Percentiles rank a stretch among this genome's conserved stretches.
phyloP scores from a whole-genome alignment of 345 rosid genomes.

The Gossypioides kirkii region DNA sequence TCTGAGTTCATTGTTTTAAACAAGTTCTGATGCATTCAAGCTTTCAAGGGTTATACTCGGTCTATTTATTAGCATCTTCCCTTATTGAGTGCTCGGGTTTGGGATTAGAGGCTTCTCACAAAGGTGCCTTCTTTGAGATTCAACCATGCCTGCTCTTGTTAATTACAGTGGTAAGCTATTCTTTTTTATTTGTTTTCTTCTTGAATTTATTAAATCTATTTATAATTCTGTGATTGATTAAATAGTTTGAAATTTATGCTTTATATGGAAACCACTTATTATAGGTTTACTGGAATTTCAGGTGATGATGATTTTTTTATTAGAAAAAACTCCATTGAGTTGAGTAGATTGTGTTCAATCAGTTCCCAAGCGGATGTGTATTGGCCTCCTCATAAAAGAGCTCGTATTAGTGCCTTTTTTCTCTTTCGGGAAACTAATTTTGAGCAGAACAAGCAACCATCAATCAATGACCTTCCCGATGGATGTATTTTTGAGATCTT shows the following conservation, averaged over 20 bases:
- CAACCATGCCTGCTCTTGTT: slow-evolving; percentile 63
- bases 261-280: slow-evolving; percentile 7
- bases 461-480: slow-evolving; percentile 60
- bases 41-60: slow-evolving; percentile 20
- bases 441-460: slow-evolving; percentile 34
- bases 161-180: slow-evolving; percentile 46
- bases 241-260: background rate
- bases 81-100: slow-evolving; percentile 8
- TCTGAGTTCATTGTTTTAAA: slow-evolving; percentile 11
- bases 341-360: slow-evolving; percentile 35
- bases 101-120: slow-evolving; percentile 16
- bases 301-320: slow-evolving; percentile 55
- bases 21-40: slow-evolving; percentile 34
- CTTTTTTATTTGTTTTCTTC: background rate
- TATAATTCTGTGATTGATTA: background rate
- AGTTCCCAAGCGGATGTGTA: slow-evolving; percentile 39
- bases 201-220: background rate
- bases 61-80: slow-evolving; percentile 15
- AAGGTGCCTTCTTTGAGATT: slow-evolving; percentile 21
- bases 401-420: slow-evolving; percentile 40
- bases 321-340: slow-evolving; percentile 30
- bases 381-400: slow-evolving; percentile 59
- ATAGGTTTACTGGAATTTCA: slow-evolving; percentile 24
- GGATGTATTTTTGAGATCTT: slow-evolving; percentile 76
- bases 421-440: slow-evolving; percentile 16